Conservation (phyloP, 495 filamentous ascomycete species). For the Podospora didyma region DNA sequence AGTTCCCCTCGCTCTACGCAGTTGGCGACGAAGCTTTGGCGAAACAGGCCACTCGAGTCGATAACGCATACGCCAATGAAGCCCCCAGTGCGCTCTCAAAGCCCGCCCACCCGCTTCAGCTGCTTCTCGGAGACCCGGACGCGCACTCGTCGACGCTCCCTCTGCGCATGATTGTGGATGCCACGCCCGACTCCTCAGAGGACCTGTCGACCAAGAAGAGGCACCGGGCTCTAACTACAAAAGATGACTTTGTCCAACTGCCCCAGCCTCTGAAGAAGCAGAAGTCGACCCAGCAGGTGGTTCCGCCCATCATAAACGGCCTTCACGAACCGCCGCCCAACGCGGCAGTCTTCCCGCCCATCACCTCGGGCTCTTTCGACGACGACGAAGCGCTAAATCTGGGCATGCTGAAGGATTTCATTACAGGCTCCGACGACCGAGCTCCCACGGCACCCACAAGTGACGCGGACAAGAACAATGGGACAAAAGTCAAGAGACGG, state of each 20-base stretch:
- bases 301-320: slow-evolving; percentile 66
- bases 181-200: slow-evolving; percentile 29
- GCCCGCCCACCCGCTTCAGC: slow-evolving; percentile 23
- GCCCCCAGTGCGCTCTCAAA: slow-evolving; percentile 11
- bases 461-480: slow-evolving; percentile 16
- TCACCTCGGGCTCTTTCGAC: slow-evolving; percentile 52
- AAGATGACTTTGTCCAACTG: slow-evolving; percentile 53
- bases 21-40: slow-evolving; percentile 23
- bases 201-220: slow-evolving; percentile 46
- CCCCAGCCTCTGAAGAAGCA: slow-evolving; percentile 56
- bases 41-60: slow-evolving; percentile 9
- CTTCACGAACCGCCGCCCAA: slow-evolving; percentile 73
- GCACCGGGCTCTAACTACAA: slow-evolving; percentile 33
- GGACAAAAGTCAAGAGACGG: slow-evolving; percentile 34
- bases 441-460: slow-evolving; percentile 12
- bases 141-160: slow-evolving; percentile 35
- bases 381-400: slow-evolving; percentile 20
- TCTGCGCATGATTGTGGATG: slow-evolving; percentile 43
- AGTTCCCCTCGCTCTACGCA: slow-evolving; percentile 32
- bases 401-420: slow-evolving; percentile 20
- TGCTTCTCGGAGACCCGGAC: slow-evolving; percentile 25
- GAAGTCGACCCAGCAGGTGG: slow-evolving; percentile 46
- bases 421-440: slow-evolving; percentile 23
- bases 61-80: slow-evolving; percentile 9
- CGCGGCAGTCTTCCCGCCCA: slow-evolving; percentile 68